Conservation (phyloP, 2,329 filamentous ascomycete genomes). For the Trichoderma sp. region DNA sequence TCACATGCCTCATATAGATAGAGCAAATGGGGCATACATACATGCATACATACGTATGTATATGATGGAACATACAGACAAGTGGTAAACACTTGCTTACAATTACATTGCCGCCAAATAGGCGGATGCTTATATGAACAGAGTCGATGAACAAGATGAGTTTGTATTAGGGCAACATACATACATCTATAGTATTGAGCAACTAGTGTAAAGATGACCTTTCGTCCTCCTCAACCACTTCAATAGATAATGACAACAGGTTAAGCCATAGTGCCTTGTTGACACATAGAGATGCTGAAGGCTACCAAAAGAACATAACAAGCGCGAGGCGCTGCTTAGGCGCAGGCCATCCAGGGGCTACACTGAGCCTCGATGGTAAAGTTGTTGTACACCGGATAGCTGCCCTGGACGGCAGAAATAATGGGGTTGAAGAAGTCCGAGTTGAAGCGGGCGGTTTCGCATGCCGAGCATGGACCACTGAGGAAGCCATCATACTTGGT, state of each 20-base stretch:
- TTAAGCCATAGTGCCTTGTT: background rate
- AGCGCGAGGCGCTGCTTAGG: slow-evolving; percentile 14
- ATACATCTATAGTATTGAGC: slow-evolving; percentile 20
- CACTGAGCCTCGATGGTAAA: slow-evolving; percentile 39
- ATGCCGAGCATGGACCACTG: slow-evolving; percentile 36
- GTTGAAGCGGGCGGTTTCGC: slow-evolving; percentile 37
- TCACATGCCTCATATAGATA: background rate
- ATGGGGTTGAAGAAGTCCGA: slow-evolving; percentile 38
- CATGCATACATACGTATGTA: background rate
- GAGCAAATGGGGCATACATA: background rate
- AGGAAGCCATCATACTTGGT: slow-evolving; percentile 40
- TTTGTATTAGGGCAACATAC: slow-evolving; percentile 16
- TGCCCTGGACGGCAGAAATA: slow-evolving; percentile 38
- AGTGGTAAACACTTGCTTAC: background rate
- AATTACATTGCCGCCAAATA: background rate
- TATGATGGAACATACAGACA: background rate
- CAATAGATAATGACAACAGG: slow-evolving; percentile 5
- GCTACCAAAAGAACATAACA: background rate
- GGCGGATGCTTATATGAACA: too few relatives aligned
- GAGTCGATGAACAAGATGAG: background rate
- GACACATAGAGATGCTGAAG: slow-evolving; percentile 20
- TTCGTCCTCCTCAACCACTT: slow-evolving; percentile 17
- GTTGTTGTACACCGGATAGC: slow-evolving; percentile 38
- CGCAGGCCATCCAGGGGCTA: slow-evolving; percentile 39
- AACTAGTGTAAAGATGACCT: slow-evolving; percentile 21